phyloP scores from a whole-genome alignment of 805 yeast species.

The Cyberlindnera misumaiensis region DNA sequence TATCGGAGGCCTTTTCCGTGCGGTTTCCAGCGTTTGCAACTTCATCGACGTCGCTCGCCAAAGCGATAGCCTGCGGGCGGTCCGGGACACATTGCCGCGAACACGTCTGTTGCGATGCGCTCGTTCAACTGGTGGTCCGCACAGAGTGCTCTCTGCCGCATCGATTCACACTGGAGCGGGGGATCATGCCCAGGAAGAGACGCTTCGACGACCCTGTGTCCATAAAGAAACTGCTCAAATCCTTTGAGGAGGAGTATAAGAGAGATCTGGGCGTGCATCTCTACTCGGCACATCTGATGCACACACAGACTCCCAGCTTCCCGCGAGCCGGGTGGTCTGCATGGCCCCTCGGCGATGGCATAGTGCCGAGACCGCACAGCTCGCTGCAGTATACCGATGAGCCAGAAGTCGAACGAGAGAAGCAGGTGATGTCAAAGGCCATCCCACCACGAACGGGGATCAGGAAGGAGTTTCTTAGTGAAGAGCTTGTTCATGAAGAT shows the following conservation, averaged over 20 bases:
- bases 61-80: too few species aligned
- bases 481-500: background rate
- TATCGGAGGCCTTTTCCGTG: too few species aligned
- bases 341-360: slow-evolving; percentile 47
- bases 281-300: slow-evolving; percentile 46
- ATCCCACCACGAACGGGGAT: too few species aligned
- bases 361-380: slow-evolving; percentile 32
- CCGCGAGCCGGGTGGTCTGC: slow-evolving; percentile 40
- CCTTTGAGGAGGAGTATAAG: slow-evolving; percentile 43
- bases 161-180: too few species aligned
- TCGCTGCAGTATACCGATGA: slow-evolving; percentile 4
- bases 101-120: too few species aligned
- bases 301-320: slow-evolving; percentile 26
- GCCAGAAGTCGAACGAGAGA: slow-evolving; percentile 2
- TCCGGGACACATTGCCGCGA: too few species aligned
- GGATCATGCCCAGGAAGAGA: too few species aligned
- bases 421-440: background rate
- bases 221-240: slow-evolving; percentile 14
- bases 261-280: slow-evolving; percentile 59
- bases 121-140: too few species aligned
- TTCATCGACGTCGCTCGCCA: too few species aligned
- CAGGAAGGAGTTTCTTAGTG: background rate
- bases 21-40: too few species aligned
- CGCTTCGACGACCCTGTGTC: background rate
- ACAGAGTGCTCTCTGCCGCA: too few species aligned